A percentile compares a stretch with the other conserved stretches of the same genome.
phyloP scores from a whole-genome alignment of 192 early-diverging fungal genomes.

The Backusella tarrabulga region DNA sequence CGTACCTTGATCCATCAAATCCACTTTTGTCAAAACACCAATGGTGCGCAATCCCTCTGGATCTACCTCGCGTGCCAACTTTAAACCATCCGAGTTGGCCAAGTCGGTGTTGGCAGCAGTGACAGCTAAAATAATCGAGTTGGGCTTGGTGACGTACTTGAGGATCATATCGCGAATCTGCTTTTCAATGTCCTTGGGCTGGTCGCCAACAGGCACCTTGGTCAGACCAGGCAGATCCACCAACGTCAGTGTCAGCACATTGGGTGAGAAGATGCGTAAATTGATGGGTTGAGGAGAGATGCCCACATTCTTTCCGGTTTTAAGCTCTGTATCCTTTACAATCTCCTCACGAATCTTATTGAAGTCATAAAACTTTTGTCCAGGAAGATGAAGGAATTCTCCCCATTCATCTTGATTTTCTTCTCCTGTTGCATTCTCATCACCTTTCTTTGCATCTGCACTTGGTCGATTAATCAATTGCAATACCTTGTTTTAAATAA shows the following conservation, averaged over 20 bases:
- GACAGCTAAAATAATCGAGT: constrained; percentile 97
- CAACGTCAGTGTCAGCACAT: constrained; percentile 97
- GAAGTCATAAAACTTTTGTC: constrained; percentile 95
- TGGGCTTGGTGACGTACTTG: constrained; percentile 97
- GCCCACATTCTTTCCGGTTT: constrained; percentile 80
- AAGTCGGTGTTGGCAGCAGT: constrained; percentile 98
- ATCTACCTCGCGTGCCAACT: constrained; percentile 96
- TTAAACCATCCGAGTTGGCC: constrained; percentile 99
- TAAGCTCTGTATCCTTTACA: constrained; percentile 86
- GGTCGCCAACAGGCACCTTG: constrained; percentile 98
- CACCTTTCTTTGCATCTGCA: not conserved
- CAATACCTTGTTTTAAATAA: constrained; percentile 43
- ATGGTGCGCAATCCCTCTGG: constrained; percentile 97
- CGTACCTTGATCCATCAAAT: constrained; percentile 99
- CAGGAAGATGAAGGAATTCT: constrained; percentile 98
- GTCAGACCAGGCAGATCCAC: constrained; percentile 99
- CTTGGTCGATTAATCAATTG: constrained; percentile 95
- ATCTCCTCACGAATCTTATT: constrained; percentile 98
- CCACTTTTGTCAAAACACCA: constrained; percentile 99
- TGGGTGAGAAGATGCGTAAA: constrained; percentile 95
- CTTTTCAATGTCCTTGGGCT: constrained; percentile 99
- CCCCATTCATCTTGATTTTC: constrained; percentile 93
- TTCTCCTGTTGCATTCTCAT: constrained; percentile 31
- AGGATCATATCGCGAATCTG: constrained; percentile 98
- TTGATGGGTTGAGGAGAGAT: constrained; percentile 97